phyloP scores from a whole-genome alignment of 306 rosid genomes.

The Abrus pulchellus region DNA sequence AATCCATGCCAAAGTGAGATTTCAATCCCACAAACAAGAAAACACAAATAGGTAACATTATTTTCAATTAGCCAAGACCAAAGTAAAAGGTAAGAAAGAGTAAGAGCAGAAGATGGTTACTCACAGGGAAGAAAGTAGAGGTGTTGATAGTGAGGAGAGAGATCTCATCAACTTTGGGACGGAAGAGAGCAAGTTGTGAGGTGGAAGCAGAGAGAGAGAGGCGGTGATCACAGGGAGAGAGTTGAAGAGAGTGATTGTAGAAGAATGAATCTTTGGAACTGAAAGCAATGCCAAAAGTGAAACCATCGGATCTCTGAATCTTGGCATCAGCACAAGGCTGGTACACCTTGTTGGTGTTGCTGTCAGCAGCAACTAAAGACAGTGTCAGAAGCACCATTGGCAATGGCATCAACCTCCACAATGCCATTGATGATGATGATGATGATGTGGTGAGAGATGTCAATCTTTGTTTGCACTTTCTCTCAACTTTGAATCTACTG shows the following conservation, averaged over 20 bases:
- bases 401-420: slow-evolving; percentile 26
- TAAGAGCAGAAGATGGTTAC: neutral
- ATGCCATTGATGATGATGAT: slow-evolving; percentile 23
- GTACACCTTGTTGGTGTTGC: slow-evolving; percentile 62
- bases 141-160: slow-evolving; percentile 76
- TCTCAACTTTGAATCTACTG: slow-evolving; percentile 40
- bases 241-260: slow-evolving; percentile 65
- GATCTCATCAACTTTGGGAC: slow-evolving; percentile 81
- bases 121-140: slow-evolving; percentile 68
- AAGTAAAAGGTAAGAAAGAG: neutral
- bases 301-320: slow-evolving; percentile 82
- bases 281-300: slow-evolving; percentile 78
- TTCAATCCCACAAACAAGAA: neutral
- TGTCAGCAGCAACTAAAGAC: slow-evolving; percentile 11
- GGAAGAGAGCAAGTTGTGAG: slow-evolving; percentile 68
- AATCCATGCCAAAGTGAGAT: neutral
- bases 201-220: slow-evolving; percentile 64
- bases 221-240: slow-evolving; percentile 79
- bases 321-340: slow-evolving; percentile 69
- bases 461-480: neutral
- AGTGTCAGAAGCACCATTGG: slow-evolving; percentile 35
- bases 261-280: slow-evolving; percentile 61
- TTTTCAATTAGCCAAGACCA: neutral
- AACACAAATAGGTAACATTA: neutral
- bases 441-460: slow-evolving; percentile 3